Conservation (phyloP, 192 early-diverging fungal genomes). For the Radiomyces spectabilis region DNA sequence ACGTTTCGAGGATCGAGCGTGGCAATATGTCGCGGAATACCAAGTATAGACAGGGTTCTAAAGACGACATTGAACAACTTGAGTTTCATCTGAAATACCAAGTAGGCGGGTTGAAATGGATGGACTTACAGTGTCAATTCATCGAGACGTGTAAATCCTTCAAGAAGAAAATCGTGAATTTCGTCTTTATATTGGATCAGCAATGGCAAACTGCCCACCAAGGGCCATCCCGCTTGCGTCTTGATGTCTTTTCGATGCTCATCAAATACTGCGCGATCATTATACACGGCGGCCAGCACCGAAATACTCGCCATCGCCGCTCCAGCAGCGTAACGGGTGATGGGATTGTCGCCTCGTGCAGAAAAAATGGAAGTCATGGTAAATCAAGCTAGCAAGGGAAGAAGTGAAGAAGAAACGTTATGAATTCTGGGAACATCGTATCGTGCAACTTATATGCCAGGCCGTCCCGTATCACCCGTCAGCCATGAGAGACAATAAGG, state of each 20-base stretch:
- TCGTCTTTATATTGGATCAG: conserved; percentile 14
- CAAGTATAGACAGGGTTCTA: conserved; percentile 23
- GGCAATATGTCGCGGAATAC: conserved; percentile 24
- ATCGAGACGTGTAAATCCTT: conserved; percentile 1
- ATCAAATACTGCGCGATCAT: conserved; percentile 26
- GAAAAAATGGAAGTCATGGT: neutral
- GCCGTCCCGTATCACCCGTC: too few species aligned
- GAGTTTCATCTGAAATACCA: neutral
- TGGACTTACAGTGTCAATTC: conserved; percentile 7
- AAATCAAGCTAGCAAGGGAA: too few species aligned
- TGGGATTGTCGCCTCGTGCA: neutral
- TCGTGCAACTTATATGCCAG: too few species aligned
- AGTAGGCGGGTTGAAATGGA: neutral
- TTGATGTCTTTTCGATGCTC: conserved; percentile 11
- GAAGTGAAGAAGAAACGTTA: too few species aligned
- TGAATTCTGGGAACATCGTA: too few species aligned
- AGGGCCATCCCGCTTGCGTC: conserved; percentile 11
- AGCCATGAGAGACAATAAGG: too few species aligned
- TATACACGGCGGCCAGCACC: conserved; percentile 11
- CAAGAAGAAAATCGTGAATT: conserved; percentile 14
- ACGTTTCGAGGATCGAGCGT: conserved; percentile 26
- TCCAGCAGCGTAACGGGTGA: conserved; percentile 2
- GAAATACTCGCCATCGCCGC: conserved; percentile 7
- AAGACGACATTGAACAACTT: neutral
- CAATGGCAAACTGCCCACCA: conserved; percentile 15